Base-by-base conservation (phyloP, 257 asterid genomes). In the Leptodermis oblonga region DNA sequence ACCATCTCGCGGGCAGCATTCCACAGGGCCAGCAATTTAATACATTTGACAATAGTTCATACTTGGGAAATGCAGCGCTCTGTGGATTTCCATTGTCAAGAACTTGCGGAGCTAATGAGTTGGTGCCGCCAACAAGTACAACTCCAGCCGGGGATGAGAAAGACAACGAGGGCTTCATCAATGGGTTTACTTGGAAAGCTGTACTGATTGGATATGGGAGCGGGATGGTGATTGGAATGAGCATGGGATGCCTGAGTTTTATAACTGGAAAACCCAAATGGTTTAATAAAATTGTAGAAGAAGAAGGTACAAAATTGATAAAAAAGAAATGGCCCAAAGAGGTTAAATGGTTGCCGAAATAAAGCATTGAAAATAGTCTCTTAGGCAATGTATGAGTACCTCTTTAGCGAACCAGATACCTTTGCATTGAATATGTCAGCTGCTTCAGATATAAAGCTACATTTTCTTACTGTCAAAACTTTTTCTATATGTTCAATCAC, bases 361-460 rank as follows among this genome's bases (percentile, higher is more conserved):
- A 37, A 60, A 43, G 34, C 34, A 26, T n/a, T n/a, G n/a, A n/a
- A n/a, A n/a, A n/a, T n/a, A n/a, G n/a, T n/a, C n/a, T n/a, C n/a
- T n/a, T n/a, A n/a, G n/a, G n/a, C n/a, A n/a, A n/a, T n/a, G n/a
- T n/a, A n/a, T n/a, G n/a, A n/a, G n/a, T n/a, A 85, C 97, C 96
- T 92, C 81, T 84, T 90, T 70, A 92, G 87, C 62, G 93, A 88
- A 73, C 98, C 98, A 52, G 98, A 92, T 80, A 92, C 62, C 77
- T 92, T 92, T 45, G 98, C 93, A 70, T 82, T 80, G 68, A 90
- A 92, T 80, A 92, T 86, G 84, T 92, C 98, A 53, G 82, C 26
- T 68, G 97, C 96, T 53, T 93, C 97, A 73, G n/a, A n/a, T n/a
- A n/a, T n/a, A n/a, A n/a, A n/a, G n/a, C n/a, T n/a, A n/a, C n/a